Evolutionary conservation across 2,329 filamentous ascomycete genomes (phyloP), one percentile per base, ranked within the genome.

Genomic region (Penicillium sp.): DNA sequence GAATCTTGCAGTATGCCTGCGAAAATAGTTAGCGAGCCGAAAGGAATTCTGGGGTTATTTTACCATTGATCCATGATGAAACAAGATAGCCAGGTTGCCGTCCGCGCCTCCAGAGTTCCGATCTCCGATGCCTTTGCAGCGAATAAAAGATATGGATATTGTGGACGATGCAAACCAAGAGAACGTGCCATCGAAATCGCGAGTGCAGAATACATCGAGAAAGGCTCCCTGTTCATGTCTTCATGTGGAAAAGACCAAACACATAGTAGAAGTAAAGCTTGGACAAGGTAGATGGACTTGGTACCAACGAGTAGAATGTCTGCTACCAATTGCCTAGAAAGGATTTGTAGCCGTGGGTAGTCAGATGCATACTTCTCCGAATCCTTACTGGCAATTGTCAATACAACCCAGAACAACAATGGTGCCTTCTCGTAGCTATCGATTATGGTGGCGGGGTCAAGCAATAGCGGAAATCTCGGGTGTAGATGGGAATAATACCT

Each of bases 11-110:
- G 36, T 50, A 31, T 50, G 48, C 48, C 48, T 50, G 21, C 3
- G 24, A 24, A 10, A 26, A 3, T 6, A 16, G 13, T 42, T 14
- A 42, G 37, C 3, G 18, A 3, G 18, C 11, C 8, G 14, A 36
- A 1, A 36, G n/a, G 4, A 13, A 33, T 33, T 11, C 16, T 2
- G 16, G 36, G 19, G 18, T 10, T 9, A 29, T 21, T 6, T 28
- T 49, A 50, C 48, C 48, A 50, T 34, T 50, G 48, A 50, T 50
- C 48, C 1, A 50, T 14, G 2, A 50, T 43, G n/a, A 50, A 50
- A 7, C 48, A 50, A 19, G 36, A 43, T 24, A 50, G 18, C 48
- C 48, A 50, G 26, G 36, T 50, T 16, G 19, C 26, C 19, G 23
- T 23, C 34, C 48, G 26, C 34, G 28, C 2, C 11, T 50, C 48